Base-by-base conservation (phyloP, 495 filamentous ascomycete genomes). In the Penicillium fimorum region DNA sequence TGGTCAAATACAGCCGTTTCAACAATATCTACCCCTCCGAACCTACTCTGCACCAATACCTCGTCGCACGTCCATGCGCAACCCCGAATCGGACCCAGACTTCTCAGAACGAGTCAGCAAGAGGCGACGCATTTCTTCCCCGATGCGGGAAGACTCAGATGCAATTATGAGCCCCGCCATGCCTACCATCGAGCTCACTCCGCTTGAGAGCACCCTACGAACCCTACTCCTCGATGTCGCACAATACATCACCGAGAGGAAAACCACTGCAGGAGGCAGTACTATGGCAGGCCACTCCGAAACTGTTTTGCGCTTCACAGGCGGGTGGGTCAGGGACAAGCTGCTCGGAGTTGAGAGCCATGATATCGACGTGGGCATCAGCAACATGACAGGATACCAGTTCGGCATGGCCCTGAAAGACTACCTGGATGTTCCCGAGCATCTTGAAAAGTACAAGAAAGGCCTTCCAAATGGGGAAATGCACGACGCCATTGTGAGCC, bases 241-340 rank as follows among this genome's bases (percentile, higher is more conserved):
- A 37, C 64, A 79, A 24, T 85, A 85, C 70, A 87, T 91, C 57
- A 79, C 86, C 55, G 65, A 81, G 15, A 76, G 80, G n/a, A 70
- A 76, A 10, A 63, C 65, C 40, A 52, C 63, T 15, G 63, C 76
- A 30, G 78, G 80, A 47, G 77, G 37, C 2, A 56, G 27, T n/a
- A 52, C 65, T 53, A 53, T 15, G 1, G 27, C 2, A 7, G 57
- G 68, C 20, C 40, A 60, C 13, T 62, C 68, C 1, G 57, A 65
- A n/a, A 73, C 71, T 0, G 69, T 76, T 5, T 58, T 99, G 17
- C 88, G 94, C 12, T 97, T 93, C 73, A 92, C 95, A 12, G 94
- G 94, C 40, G 94, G 94, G n/a, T 99, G 94, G 94, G 95, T 99
- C 27, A 86, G 94, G 38, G 94, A 99, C 78, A 97, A 96, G 78